These are phyloP conservation scores for Aspergillus hancockii DNA, from an alignment of 495 filamentous ascomycete species.

Conservation along the genomic window DNA sequence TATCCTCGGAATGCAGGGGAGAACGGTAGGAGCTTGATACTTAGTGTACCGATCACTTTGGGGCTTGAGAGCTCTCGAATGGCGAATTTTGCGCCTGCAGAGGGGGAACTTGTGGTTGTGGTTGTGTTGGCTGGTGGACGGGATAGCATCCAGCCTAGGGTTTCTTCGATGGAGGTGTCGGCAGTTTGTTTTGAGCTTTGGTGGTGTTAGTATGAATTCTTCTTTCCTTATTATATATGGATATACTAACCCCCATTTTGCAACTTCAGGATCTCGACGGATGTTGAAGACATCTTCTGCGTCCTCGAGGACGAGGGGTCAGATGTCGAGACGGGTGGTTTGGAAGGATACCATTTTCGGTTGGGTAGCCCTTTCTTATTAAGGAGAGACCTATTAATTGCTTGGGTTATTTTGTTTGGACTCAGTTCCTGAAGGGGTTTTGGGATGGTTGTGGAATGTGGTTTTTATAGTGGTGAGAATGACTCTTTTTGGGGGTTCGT, in stretches of 20 bases:
- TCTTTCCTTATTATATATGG: not conserved
- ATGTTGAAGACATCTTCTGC: slow-evolving; percentile 8
- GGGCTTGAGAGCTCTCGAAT: not conserved
- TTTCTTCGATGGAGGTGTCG: not conserved
- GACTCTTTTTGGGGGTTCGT: too few relatives aligned
- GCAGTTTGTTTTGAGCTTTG: not conserved
- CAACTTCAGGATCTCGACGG: slow-evolving; percentile 7
- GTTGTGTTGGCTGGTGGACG: not conserved
- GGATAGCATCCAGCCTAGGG: not conserved
- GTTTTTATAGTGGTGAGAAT: too few relatives aligned
- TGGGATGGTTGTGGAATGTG: too few relatives aligned
- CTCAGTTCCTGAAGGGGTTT: too few relatives aligned
- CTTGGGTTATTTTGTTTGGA: too few relatives aligned
- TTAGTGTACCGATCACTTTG: not conserved
- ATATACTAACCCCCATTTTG: slow-evolving; percentile 19
- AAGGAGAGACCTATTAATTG: not conserved
- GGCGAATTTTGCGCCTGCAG: not conserved
- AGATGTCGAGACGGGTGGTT: slow-evolving; percentile 17
- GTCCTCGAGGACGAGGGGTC: slow-evolving; percentile 9
- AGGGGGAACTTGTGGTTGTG: not conserved
- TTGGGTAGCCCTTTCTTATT: not conserved
- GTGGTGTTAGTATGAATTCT: not conserved
- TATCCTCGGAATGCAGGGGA: not conserved
- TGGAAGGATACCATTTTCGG: slow-evolving; percentile 1
- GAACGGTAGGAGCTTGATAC: not conserved